Percentiles rank a stretch among this genome's conserved stretches.
phyloP scores from a whole-genome alignment of 2,329 filamentous ascomycete species.

The Venturia nashicola region DNA sequence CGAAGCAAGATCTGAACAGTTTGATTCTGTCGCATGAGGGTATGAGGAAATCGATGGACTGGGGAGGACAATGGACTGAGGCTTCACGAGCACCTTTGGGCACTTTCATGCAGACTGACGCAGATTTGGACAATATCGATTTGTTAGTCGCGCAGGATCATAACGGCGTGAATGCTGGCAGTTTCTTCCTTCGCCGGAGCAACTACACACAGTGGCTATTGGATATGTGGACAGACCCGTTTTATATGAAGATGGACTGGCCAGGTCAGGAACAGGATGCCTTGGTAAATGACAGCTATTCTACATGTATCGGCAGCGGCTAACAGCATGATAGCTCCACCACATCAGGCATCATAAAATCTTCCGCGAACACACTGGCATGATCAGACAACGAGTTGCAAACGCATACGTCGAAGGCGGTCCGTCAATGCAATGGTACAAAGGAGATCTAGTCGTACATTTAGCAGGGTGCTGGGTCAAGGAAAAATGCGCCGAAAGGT shows the following conservation, averaged over 20 bases:
- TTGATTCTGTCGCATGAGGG: conserved; percentile 23
- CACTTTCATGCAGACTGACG: conserved; percentile 13
- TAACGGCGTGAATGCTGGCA: conserved; percentile 27
- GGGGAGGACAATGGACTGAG: conserved; percentile 17
- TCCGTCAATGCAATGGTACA: conserved; percentile 24
- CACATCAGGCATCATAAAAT: conserved; percentile 24
- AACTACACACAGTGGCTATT: conserved; percentile 25
- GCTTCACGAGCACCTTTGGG: conserved; percentile 17
- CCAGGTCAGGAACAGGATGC: conserved; percentile 24
- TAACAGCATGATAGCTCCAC: conserved; percentile 13
- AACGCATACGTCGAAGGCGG: conserved; percentile 26
- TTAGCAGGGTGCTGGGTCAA: conserved; percentile 29
- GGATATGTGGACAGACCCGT: conserved; percentile 27
- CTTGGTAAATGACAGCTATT: conserved; percentile 12
- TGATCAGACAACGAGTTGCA: conserved; percentile 25
- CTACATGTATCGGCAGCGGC: neutral
- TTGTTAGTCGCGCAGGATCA: conserved; percentile 29
- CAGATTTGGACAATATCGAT: conserved; percentile 22
- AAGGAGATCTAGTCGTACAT: conserved; percentile 28
- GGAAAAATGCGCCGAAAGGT: conserved; percentile 21
- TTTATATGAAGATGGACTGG: conserved; percentile 24
- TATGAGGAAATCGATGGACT: conserved; percentile 16
- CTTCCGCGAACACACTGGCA: conserved; percentile 25
- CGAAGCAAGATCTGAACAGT: conserved; percentile 20
- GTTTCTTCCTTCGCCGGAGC: conserved; percentile 26